Percentiles rank a stretch among this genome's conserved stretches.
phyloP scores from a whole-genome alignment of 2,329 filamentous ascomycete species.

The Fusarium solani-melongenae region DNA sequence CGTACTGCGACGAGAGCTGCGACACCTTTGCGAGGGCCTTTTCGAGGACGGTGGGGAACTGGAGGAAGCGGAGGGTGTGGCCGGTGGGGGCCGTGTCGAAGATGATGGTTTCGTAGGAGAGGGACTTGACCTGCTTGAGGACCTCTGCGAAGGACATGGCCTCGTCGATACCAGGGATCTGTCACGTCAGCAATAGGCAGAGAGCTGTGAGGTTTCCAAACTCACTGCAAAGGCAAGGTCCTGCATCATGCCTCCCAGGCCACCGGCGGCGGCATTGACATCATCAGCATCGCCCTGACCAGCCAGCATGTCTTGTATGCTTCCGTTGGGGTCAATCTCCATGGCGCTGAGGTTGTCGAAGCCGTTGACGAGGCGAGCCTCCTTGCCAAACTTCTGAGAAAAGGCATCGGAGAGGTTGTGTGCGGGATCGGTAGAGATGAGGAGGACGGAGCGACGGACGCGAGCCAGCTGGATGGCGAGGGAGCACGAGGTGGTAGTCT shows the following conservation, averaged over 20 bases:
- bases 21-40: constrained; percentile 98
- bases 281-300: constrained; percentile 77
- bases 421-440: constrained; percentile 98
- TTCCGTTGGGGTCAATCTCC: constrained; percentile 99
- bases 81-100: constrained; percentile 99
- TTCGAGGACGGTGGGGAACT: constrained; percentile 97
- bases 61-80: constrained; percentile 97
- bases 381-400: constrained; percentile 99
- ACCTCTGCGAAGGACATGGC: constrained; percentile 99
- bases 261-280: constrained; percentile 75
- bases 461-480: constrained; percentile 97
- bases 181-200: constrained; percentile 7
- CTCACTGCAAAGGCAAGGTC: constrained; percentile 93
- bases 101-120: constrained; percentile 98
- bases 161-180: constrained; percentile 99
- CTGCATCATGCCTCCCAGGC: constrained; percentile 96
- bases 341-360: constrained; percentile 96
- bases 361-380: constrained; percentile 90
- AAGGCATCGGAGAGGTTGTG: constrained; percentile 99
- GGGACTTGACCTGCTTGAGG: constrained; percentile 97
- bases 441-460: constrained; percentile 92
- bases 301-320: constrained; percentile 92
- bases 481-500: constrained; percentile 99
- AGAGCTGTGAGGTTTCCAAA: constrained; percentile 18
- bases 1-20: constrained; percentile 92